Evolutionary conservation across 2,329 filamentous ascomycete genomes (phyloP).

Genomic region (Alternaria triticina): DNA sequence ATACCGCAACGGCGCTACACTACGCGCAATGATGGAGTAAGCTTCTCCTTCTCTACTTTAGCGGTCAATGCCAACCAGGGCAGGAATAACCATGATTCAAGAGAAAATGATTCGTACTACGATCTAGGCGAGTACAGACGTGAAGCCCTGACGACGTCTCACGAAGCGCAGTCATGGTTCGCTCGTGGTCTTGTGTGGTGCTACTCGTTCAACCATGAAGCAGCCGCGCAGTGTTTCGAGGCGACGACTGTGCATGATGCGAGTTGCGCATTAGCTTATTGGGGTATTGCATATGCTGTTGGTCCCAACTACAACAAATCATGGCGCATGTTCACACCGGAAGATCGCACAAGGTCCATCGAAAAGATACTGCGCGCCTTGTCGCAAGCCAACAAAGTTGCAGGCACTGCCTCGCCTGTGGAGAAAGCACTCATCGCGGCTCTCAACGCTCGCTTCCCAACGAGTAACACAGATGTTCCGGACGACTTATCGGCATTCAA

Average conservation of each 20-base stretch:
- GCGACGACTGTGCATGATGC: constrained; percentile 59
- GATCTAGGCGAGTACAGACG: background rate
- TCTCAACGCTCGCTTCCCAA: background rate
- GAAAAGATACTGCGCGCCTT: constrained; percentile 60
- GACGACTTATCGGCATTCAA: constrained; percentile 43
- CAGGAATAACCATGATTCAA: background rate
- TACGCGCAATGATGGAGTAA: background rate
- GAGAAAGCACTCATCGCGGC: background rate
- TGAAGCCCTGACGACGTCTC: background rate
- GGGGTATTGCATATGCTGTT: constrained; percentile 64
- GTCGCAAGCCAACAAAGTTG: background rate
- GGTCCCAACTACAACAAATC: constrained; percentile 79
- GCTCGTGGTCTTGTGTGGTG: constrained; percentile 71
- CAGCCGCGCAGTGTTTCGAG: constrained; percentile 67
- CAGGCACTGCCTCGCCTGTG: background rate
- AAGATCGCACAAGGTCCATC: constrained; percentile 55
- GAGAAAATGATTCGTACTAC: background rate
- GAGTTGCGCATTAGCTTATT: constrained; percentile 60
- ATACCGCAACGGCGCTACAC: too few species aligned
- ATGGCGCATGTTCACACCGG: constrained; percentile 67
- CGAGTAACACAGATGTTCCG: background rate
- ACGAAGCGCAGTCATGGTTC: constrained; percentile 64
- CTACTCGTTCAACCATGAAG: constrained; percentile 76
- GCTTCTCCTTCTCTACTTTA: background rate
- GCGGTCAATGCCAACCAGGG: background rate